These are phyloP conservation scores for Ceratobasidium sp. DNA, from an alignment of 1,284 basidiomycete genomes.

Conservation along the genomic window DNA sequence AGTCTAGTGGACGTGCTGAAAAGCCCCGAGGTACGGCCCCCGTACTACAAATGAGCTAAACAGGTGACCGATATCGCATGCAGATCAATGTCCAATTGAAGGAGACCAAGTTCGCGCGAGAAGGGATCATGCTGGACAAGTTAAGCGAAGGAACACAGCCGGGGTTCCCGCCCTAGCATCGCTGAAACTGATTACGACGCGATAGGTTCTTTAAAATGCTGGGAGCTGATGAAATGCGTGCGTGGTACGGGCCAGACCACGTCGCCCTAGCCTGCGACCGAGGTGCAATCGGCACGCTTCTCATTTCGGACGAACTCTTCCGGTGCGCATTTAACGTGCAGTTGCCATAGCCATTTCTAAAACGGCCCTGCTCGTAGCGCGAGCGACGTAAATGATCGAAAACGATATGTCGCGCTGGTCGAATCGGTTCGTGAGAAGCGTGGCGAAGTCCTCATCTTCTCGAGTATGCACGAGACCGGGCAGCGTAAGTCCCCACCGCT, in stretches of 20 bases:
- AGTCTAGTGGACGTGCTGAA: constrained; percentile 94
- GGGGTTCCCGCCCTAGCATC: constrained; percentile 21
- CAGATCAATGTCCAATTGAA: constrained; percentile 82
- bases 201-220: constrained; percentile 96
- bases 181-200: constrained; percentile 9
- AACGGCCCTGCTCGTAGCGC: constrained; percentile 60
- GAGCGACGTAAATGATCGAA: constrained; percentile 78
- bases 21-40: constrained; percentile 81
- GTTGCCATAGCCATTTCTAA: constrained; percentile 19
- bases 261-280: constrained; percentile 91
- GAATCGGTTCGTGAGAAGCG: constrained; percentile 90
- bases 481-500: constrained; percentile 72
- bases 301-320: constrained; percentile 97
- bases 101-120: constrained; percentile 97
- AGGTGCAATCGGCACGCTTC: constrained; percentile 91
- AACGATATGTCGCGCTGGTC: constrained; percentile 88
- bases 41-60: constrained; percentile 9
- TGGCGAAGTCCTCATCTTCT: constrained; percentile 95
- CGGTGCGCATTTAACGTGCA: constrained; percentile 62
- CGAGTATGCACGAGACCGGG: constrained; percentile 98
- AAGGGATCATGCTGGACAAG: constrained; percentile 92
- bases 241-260: constrained; percentile 98
- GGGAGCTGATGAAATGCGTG: constrained; percentile 91
- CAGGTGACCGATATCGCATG: constrained; percentile 11
- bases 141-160: constrained; percentile 53